Evolutionary conservation across 129 eudicot species (phyloP).

Genomic region (Flaveria bidentis): DNA sequence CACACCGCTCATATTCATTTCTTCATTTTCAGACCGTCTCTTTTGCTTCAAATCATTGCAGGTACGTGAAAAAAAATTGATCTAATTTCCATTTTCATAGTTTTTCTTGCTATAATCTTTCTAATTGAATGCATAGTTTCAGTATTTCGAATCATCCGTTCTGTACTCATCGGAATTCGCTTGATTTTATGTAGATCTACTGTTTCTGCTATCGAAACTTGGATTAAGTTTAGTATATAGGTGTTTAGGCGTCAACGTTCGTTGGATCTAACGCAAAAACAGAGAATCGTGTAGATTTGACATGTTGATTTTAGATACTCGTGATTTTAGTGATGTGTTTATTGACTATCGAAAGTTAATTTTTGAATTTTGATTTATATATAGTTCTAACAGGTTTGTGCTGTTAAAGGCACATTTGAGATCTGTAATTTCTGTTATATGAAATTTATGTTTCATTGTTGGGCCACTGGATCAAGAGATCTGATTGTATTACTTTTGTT

Average conservation of each 20-base stretch:
- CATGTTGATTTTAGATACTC: constrained; percentile 7
- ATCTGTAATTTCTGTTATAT: constrained; percentile 2
- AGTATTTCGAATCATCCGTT: not conserved
- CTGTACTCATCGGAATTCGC: not conserved
- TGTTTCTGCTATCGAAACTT: constrained; percentile 2
- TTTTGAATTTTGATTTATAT: not conserved
- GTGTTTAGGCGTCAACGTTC: not conserved
- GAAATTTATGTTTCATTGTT: constrained; percentile 5
- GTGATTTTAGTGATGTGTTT: not conserved
- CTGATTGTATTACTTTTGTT: not conserved
- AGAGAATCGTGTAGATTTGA: not conserved
- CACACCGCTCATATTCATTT: constrained; percentile 1
- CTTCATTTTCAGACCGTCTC: constrained; percentile 6
- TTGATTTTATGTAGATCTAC: constrained; percentile 35
- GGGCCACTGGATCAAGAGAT: not conserved
- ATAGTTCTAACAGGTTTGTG: not conserved
- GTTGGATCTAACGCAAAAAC: constrained; percentile 22
- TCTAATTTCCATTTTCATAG: not conserved
- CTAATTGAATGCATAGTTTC: constrained; percentile 6
- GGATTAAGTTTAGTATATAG: constrained; percentile 8
- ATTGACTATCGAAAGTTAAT: not conserved
- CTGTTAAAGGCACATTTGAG: constrained; percentile 4
- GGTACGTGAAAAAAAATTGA: constrained; percentile 8
- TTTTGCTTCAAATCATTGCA: constrained; percentile 4
- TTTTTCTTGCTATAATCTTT: not conserved